Conservation (phyloP, 768 basidiomycete species). For the Chlorophyllum brunneum region DNA sequence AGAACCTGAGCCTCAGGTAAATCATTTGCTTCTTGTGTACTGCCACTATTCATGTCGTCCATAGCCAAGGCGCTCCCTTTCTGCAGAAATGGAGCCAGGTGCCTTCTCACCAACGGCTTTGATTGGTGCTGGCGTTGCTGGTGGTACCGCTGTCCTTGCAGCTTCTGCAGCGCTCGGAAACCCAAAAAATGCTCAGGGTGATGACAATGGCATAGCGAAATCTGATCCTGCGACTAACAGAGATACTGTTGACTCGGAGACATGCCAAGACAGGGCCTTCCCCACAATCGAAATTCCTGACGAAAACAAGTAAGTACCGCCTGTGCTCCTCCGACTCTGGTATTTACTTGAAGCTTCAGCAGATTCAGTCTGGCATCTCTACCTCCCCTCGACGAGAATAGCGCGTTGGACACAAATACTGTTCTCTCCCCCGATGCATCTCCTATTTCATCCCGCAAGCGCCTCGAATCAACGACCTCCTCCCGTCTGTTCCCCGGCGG, state of each 20-base stretch:
- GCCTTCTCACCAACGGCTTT: conserved; percentile 6
- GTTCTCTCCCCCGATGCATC: conserved; percentile 10
- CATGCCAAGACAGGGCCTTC: neutral
- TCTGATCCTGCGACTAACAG: neutral
- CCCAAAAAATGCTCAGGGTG: no score
- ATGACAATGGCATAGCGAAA: no score
- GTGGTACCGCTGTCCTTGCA: conserved; percentile 1
- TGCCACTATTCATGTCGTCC: neutral
- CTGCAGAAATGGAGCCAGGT: neutral
- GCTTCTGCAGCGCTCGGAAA: conserved; percentile 1
- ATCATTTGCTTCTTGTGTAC: no score
- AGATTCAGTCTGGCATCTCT: neutral
- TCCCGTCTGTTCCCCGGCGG: conserved; percentile 56
- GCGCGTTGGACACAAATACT: conserved; percentile 10
- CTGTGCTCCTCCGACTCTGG: neutral
- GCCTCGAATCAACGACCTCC: conserved; percentile 53
- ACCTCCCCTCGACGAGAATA: conserved; percentile 5
- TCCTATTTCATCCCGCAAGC: conserved; percentile 26
- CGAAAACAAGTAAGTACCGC: conserved; percentile 1
- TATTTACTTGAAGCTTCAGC: neutral
- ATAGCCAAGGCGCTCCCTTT: conserved; percentile 4
- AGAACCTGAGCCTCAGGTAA: neutral
- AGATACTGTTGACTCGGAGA: neutral
- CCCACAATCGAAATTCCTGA: conserved; percentile 7
- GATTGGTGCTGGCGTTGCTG: conserved; percentile 4